Evolutionary conservation across 2,329 filamentous ascomycete genomes (phyloP), one percentile per base, ranked within the genome.

Genomic region (Gnomoniopsis sp.): DNA sequence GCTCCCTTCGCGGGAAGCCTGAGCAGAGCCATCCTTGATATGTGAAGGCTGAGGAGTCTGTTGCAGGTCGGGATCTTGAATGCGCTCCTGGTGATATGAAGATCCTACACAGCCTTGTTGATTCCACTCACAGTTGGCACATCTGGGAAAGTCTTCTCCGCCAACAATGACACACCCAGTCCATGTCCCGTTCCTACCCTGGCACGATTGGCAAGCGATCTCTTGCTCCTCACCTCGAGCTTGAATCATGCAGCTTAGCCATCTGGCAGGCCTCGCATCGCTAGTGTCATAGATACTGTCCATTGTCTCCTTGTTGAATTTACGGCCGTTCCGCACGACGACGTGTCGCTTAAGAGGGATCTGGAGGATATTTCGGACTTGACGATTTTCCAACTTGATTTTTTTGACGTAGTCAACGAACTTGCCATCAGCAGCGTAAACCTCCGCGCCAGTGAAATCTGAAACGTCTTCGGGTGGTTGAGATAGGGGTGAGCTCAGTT

Each of bases 41-140:
- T 46, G 43, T 1, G 59, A 51, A 3, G 59, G 55, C 17, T 48
- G 12, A 26, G 53, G 23, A 19, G 34, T 51, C 46, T 33, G 54
- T 19, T 57, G 60, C 21, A 59, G 1, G 19, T 54, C 50, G 19
- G 50, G 53, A 10, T 62, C 59, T 21, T 52, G 44, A 17, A 46
- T n/a, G 15, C 56, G 56, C 22, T 59, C 51, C 33, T 53, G 53
- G 46, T 62, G 60, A 47, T 62, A 62, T 0, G 60, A 62, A 14
- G 60, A 62, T 19, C 60, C 53, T 22, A 34, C 17, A 53, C 60
- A 62, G 51, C 65, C 65, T 26, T 70, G 68, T 8, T 66, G 72
- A 60, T 76, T 77, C 79, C 79, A 82, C 63, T 80, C 77, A 62
- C 79, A 82, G 62, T 81, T 82, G 33, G 77, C 79, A 58, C 79